These are phyloP conservation scores for Aspergillus japonicus DNA, from an alignment of 2,329 filamentous ascomycete species.

Conservation along the genomic window DNA sequence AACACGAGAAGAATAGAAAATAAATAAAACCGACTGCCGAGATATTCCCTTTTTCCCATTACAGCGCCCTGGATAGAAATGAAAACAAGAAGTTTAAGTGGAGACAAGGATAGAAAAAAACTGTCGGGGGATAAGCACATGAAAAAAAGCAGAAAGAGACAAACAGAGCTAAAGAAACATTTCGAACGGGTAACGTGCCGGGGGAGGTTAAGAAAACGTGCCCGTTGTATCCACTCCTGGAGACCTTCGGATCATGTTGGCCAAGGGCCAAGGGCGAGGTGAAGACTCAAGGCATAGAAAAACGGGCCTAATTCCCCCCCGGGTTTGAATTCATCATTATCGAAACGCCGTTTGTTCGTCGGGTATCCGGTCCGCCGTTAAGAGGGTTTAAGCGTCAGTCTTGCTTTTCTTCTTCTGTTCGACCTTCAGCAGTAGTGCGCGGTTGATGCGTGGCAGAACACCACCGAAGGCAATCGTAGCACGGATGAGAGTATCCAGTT, in stretches of 20 bases:
- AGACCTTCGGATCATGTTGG: not conserved
- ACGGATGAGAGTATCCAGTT: slow-evolving; percentile 94
- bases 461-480: slow-evolving; percentile 98
- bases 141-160: slow-evolving; percentile 15
- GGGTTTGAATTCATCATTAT: slow-evolving; percentile 22
- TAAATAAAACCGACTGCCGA: slow-evolving; percentile 30
- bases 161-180: slow-evolving; percentile 22
- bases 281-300: slow-evolving; percentile 17
- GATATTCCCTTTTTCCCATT: slow-evolving; percentile 40
- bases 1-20: slow-evolving; percentile 9
- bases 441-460: slow-evolving; percentile 98
- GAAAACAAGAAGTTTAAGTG: slow-evolving; percentile 24
- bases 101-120: slow-evolving; percentile 9
- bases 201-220: not conserved
- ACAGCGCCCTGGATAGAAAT: slow-evolving; percentile 39
- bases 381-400: slow-evolving; percentile 36
- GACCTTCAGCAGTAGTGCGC: slow-evolving; percentile 89
- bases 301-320: slow-evolving; percentile 14
- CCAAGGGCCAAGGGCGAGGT: not conserved
- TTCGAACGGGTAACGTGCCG: slow-evolving; percentile 15
- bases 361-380: slow-evolving; percentile 22
- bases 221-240: not conserved
- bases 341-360: slow-evolving; percentile 25
- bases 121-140: slow-evolving; percentile 13
- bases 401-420: slow-evolving; percentile 94